Base-by-base conservation (phyloP, 805 yeast genomes). In the Sugiyamaella marilandica region DNA sequence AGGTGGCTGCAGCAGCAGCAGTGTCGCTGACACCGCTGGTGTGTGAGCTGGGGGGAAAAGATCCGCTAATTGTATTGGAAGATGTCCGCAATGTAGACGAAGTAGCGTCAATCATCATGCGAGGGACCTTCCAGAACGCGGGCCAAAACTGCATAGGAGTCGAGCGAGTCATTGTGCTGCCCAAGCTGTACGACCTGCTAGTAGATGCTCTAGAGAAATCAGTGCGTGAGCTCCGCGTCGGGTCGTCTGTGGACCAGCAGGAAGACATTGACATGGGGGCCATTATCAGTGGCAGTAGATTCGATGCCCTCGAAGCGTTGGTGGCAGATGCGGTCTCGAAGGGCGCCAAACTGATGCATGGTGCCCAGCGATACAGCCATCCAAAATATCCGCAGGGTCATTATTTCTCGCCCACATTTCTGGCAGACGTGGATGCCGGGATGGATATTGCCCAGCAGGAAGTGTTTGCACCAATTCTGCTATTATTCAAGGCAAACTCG, bases 81-180 rank as follows among this genome's bases (percentile, higher is more conserved):
- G 94, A 88, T 60, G 73, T 80, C 56, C 81, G 83, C 58, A 67
- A 63, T 39, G 21, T 53, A n/a, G 33, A 47, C n/a, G 56, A 55
- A 32, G 71, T 85, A 41, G 83, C 96, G 0, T 87, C 96, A 13
- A 82, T 90, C 24, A 78, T 94, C 37, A 78, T 94, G 85, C 78
- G 99, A 64, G 99, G 99, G 34, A 85, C 96, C 0, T 94, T 92
- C 74, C 99, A 94, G 71, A 86, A 96, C 50, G 87, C 96, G 0
- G 99, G 99, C 10, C 99, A 94, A 71, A 94, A 94, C 67, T 94
- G 99, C 72, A 94, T 94, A 63, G 98, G 99, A 36, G 87, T 94
- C 51, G 99, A 94, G 71, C 78, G 99, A 53, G 95, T 94, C 5
- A 84, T 94, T 57, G 89, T 91, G 35, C 76, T 88, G 44, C 86